Base-by-base conservation (phyloP, 495 filamentous ascomycete species). In the Massariosphaeria phaeospora region DNA sequence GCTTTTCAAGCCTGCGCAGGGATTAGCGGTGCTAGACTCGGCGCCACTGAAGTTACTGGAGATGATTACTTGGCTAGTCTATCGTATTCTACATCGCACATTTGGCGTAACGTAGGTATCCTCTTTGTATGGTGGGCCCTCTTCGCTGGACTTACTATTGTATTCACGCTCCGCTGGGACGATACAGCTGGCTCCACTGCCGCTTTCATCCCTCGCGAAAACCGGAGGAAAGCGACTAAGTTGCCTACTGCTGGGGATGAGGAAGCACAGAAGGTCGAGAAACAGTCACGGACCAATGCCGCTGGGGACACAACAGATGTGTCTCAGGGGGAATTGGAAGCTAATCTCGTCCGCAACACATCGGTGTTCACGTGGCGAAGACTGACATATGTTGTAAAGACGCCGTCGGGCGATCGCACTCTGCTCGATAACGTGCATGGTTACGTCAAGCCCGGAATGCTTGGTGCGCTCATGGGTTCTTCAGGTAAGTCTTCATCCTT, bases 401-500 rank as follows among this genome's bases (percentile, higher is more conserved):
- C 42, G 15, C 31, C 48, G 2, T 13, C 20, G 9, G 53, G 53
- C 20, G 24, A 47, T 0, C 52, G 65, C 7, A 25, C 31, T 9
- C 39, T 70, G 13, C 56, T 70, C 3, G 55, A 68, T 20, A 18
- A 63, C 29, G 61, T 68, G 0, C 38, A 54, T 17, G 67, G 61
- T 6, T 68, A 48, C 35, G 66, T 70, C 18, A 63, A 59, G 30
- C 66, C 67, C 7, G 67, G 67, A 3, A 67, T 57, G 23, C 53
- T 70, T 4, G 62, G 55, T 8, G 66, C 67, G 1, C 43, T 70
- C n/a, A 68, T 68, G 66, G 67, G 67, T 6, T 57, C 51, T 9
- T 61, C 54, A 15, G 67, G n/a, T n/a, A n/a, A n/a, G n/a, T n/a
- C n/a, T n/a, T n/a, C n/a, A n/a, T n/a, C n/a, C n/a, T n/a, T n/a